Percentiles rank a stretch among this genome's conserved stretches.
Conservation (phyloP, 768 basidiomycete genomes). For the Boletus rubroflammeus region DNA sequence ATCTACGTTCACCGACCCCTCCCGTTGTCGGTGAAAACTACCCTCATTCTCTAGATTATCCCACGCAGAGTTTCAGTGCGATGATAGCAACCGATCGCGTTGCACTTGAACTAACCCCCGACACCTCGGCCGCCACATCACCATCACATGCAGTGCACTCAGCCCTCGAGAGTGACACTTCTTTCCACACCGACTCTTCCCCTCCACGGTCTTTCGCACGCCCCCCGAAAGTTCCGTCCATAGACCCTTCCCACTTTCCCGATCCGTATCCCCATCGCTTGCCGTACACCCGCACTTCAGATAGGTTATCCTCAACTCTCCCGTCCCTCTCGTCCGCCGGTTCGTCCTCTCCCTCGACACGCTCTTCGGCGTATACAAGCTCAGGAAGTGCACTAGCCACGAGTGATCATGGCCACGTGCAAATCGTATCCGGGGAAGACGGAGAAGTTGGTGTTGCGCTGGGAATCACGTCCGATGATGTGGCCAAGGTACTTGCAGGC, state of each 20-base stretch:
- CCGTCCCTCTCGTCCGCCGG: slow-evolving; percentile 68
- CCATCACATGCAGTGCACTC: slow-evolving; percentile 25
- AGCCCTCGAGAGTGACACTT: slow-evolving; percentile 38
- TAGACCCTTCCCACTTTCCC: slow-evolving; percentile 67
- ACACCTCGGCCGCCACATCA: slow-evolving; percentile 24
- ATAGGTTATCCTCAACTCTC: slow-evolving; percentile 35
- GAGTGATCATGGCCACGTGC: slow-evolving; percentile 62
- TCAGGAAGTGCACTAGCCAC: slow-evolving; percentile 60
- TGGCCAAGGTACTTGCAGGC: slow-evolving; percentile 56
- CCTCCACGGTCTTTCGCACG: slow-evolving; percentile 38
- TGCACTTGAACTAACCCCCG: slow-evolving; percentile 4
- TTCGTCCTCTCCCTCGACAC: slow-evolving; percentile 67
- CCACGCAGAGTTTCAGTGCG: slow-evolving; percentile 10
- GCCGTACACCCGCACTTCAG: slow-evolving; percentile 39
- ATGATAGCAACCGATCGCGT: slow-evolving; percentile 21
- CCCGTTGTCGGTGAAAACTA: slow-evolving; percentile 26
- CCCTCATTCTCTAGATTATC: slow-evolving; percentile 23
- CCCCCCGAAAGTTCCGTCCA: slow-evolving; percentile 41
- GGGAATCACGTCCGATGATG: slow-evolving; percentile 64
- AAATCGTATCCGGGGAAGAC: slow-evolving; percentile 57
- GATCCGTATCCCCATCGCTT: slow-evolving; percentile 67
- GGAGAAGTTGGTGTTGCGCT: slow-evolving; percentile 51
- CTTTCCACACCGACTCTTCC: slow-evolving; percentile 35
- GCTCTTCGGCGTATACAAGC: slow-evolving; percentile 76
- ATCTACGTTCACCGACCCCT: slow-evolving; percentile 41